Evolutionary conservation across 345 rosid genomes (phyloP), one percentile per base, ranked within the genome.

Genomic region (Abelmoschus esculentus): DNA sequence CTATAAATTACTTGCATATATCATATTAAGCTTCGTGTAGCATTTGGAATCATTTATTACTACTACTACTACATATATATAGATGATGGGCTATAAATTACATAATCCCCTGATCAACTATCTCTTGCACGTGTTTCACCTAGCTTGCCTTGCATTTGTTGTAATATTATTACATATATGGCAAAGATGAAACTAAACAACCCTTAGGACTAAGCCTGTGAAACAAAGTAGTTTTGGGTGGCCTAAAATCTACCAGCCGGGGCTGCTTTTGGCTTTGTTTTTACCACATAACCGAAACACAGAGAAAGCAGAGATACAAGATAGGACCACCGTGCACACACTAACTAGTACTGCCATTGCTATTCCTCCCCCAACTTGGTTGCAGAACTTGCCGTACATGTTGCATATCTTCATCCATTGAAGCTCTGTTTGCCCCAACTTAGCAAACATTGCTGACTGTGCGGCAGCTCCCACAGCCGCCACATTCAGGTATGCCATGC

Each of bases 341-440:
- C 89, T 70, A 3, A 75, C 96, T 26, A 91, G 42, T 59, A 88
- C 7, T 0, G 96, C 90, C 1, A 73, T 72, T 4, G 73, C 87
- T 7, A 87, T 72, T 42, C 96, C 97, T 73, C 77, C 89, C 47
- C 84, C 88, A 7, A 78, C 77, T 79, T 74, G 96, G 85, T 85
- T 85, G 34, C 99, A 91, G 80, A 86, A 95, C 82, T 89, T 86
- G 22, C 87, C 89, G 38, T 87, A 95, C 92, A 91, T 70, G 61
- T 80, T 58, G 72, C 99, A 95, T 8, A 90, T 59, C 72, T 86
- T 88, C 91, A 91, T 83, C 99, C 99, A 95, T 40, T 95, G 96
- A 5, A 95, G 79, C 44, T 90, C 86, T 2, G 83, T 73, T 68
- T 88, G 86, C 28, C 99, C 99, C 26, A 84, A n/a, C 74, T 85